phyloP scores from a whole-genome alignment of 352 stramenopile genomes.

The Globisporangium nagaii region DNA sequence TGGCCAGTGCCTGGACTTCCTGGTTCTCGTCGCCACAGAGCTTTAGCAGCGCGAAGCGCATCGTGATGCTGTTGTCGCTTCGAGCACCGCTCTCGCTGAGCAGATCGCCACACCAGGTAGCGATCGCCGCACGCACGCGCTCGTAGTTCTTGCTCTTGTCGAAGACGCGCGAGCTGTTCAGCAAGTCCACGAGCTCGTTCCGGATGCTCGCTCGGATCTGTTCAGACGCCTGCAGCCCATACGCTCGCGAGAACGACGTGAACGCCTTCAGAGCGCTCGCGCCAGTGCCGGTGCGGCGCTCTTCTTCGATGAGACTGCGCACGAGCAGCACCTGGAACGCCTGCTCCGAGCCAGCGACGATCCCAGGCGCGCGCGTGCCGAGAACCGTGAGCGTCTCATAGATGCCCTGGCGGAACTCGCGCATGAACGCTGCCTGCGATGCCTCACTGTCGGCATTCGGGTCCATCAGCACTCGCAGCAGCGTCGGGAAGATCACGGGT shows the following conservation, averaged over 20 bases:
- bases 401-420: slow-evolving; percentile 54
- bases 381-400: slow-evolving; percentile 58
- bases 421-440: slow-evolving; percentile 31
- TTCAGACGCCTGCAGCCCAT: slow-evolving; percentile 17
- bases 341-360: slow-evolving; percentile 51
- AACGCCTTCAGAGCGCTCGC: slow-evolving; percentile 66
- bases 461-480: slow-evolving; percentile 60
- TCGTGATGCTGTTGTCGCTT: slow-evolving; percentile 24
- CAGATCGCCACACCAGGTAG: slow-evolving; percentile 49
- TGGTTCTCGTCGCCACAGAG: slow-evolving; percentile 32
- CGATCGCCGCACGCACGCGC: slow-evolving; percentile 55
- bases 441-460: slow-evolving; percentile 47
- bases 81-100: slow-evolving; percentile 9
- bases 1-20: slow-evolving; percentile 27
- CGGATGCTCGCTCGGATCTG: slow-evolving; percentile 34
- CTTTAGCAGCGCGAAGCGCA: slow-evolving; percentile 61
- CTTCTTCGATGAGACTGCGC: slow-evolving; percentile 52
- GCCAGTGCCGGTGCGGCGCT: slow-evolving; percentile 33
- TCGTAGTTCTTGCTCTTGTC: slow-evolving; percentile 52
- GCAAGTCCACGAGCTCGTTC: slow-evolving; percentile 43
- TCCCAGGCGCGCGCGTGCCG: slow-evolving; percentile 22
- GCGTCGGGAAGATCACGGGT: slow-evolving; percentile 61
- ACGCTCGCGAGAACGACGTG: slow-evolving; percentile 39
- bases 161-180: slow-evolving; percentile 57
- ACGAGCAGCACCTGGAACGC: slow-evolving; percentile 74